These are phyloP conservation scores for Rosa rugosa DNA, from an alignment of 306 rosid species.

Conservation along the genomic window DNA sequence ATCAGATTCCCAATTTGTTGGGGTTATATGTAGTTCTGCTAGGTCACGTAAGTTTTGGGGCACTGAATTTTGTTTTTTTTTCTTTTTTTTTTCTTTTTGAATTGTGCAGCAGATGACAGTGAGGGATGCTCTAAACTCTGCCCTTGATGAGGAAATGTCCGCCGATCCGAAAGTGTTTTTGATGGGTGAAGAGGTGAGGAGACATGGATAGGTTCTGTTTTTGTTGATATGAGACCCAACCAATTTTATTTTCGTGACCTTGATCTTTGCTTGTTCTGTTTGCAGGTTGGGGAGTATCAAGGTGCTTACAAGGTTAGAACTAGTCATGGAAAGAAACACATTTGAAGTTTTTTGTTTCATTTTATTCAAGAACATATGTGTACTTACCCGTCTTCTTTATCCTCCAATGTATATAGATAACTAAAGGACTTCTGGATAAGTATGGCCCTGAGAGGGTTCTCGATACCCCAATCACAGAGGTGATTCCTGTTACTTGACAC, in stretches of 20 bases:
- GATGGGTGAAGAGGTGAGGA: conserved; percentile 95
- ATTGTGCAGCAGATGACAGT: conserved; percentile 65
- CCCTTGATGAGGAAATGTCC: conserved; percentile 98
- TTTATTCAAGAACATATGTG: neutral
- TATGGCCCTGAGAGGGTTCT: conserved; percentile 98
- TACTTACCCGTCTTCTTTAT: neutral
- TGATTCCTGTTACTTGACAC: conserved; percentile 34
- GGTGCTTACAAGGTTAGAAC: conserved; percentile 94
- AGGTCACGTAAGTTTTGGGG: neutral
- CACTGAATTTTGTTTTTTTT: neutral
- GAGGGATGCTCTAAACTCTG: conserved; percentile 90
- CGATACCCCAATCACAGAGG: conserved; percentile 99
- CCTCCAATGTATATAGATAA: conserved; percentile 41
- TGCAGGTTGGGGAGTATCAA: conserved; percentile 98
- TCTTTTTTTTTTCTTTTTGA: neutral
- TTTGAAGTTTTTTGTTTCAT: conserved; percentile 6
- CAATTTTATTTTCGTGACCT: neutral
- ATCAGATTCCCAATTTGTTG: neutral
- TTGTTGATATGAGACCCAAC: neutral
- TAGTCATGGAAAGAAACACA: neutral
- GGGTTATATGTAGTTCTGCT: neutral
- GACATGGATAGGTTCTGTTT: neutral
- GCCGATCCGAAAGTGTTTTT: conserved; percentile 94
- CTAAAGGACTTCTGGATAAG: conserved; percentile 93
- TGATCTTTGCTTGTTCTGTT: conserved; percentile 1